Evolutionary conservation across 345 rosid genomes (phyloP), one percentile per base, ranked within the genome.

Genomic region (Pseudoturritis turrita): DNA sequence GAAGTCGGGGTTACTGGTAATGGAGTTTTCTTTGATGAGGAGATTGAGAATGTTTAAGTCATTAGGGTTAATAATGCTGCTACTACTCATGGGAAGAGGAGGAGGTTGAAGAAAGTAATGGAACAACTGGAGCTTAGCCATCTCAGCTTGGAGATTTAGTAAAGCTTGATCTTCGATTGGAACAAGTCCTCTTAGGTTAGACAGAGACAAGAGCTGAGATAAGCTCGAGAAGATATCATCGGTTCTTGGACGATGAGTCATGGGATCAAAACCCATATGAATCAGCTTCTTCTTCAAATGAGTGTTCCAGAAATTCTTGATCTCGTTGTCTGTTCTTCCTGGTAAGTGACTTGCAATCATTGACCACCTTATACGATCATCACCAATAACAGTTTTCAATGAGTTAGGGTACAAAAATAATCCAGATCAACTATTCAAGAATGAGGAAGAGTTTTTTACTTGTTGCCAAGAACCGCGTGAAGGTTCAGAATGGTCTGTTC

Each of bases 221-320:
- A 77, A 71, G 49, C 26, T 77, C 3, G 80, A 56, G 72, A 71
- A 71, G 71, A 71, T 70, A 55, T 70, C 76, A 62, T 74, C 72
- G 0, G 93, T 81, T 83, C 89, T 83, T 69, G 91, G 91, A 65
- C 71, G 78, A 81, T 89, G 96, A 15, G 96, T 86, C 57, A 89
- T 84, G 3, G 96, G 96, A 22, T 89, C 96, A n/a, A 88, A 87
- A 21, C 93, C 96, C 93, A 88, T 88, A 59, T 81, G 87, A 7
- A 89, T 77, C 72, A 89, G 87, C 82, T 87, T 89, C 57, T 89
- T 89, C 88, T 82, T 89, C 28, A 89, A 74, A 78, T 89, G 93
- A 9, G 96, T 89, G 41, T 89, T 89, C 96, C 96, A 89, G 35
- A 86, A 84, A 62, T 89, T 89, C 77, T 89, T 89, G 65, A 89